A percentile compares a stretch with the other conserved stretches of the same genome.
Conservation (phyloP, 1,139 yeast genomes). For the Pichia sp. region DNA sequence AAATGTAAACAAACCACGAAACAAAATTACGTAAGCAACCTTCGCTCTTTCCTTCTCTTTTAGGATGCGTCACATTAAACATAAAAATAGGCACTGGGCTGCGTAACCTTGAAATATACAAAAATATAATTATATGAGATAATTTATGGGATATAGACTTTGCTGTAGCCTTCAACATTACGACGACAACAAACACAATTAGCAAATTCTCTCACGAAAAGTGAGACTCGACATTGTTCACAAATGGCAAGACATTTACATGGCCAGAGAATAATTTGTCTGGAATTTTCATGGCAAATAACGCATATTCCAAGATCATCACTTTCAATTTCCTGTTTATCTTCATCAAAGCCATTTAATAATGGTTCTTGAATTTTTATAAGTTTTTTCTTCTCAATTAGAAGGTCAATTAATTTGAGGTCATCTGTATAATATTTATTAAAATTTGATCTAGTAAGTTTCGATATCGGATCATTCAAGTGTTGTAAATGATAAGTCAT, state of each 20-base stretch:
- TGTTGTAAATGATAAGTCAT: constrained; percentile 34
- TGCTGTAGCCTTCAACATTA: constrained; percentile 55
- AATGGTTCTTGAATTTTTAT: not conserved
- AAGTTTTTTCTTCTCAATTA: constrained; percentile 19
- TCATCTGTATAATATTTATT: constrained; percentile 21
- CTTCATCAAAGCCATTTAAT: not conserved
- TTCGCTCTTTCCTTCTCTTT: no score
- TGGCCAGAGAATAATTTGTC: constrained; percentile 88
- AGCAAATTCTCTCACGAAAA: constrained; percentile 67
- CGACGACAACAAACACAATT: constrained; percentile 85
- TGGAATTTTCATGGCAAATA: constrained; percentile 67
- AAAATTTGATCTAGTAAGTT: constrained; percentile 41
- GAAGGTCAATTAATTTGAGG: constrained; percentile 27
- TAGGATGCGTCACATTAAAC: not conserved
- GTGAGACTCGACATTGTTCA: constrained; percentile 72
- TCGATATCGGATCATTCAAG: constrained; percentile 14
- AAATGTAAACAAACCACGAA: constrained; percentile 8
- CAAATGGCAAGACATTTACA: constrained; percentile 87
- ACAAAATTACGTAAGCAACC: not conserved
- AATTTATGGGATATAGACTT: constrained; percentile 44
- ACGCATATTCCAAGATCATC: constrained; percentile 49
- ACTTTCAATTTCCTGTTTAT: constrained; percentile 1
- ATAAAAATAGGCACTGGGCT: not conserved
- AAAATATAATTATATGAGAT: not conserved
- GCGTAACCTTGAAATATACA: not conserved